Evolutionary conservation across 2,329 filamentous ascomycete species (phyloP), one percentile per base, ranked within the genome.

Genomic region (Fusarium fracticaudum): DNA sequence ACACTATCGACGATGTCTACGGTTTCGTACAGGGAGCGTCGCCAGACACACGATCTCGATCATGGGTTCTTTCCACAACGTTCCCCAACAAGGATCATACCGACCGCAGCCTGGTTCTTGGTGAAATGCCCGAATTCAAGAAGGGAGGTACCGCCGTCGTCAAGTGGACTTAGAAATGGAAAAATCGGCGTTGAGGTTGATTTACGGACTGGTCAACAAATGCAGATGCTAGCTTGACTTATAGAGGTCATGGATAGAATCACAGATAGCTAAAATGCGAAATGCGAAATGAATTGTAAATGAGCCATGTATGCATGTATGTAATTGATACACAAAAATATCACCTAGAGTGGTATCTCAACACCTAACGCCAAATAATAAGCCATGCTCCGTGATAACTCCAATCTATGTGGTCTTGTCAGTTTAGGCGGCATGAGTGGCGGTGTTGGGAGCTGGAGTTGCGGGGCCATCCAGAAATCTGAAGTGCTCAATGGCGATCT

Each of bases 401-500:
- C 57, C 63, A 9, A 60, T 59, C 14, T 33, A 24, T 69, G 38
- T 24, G 35, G 62, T 35, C 37, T 37, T 40, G 9, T 60, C n/a
- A 22, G 15, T 14, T 68, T 24, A 75, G 35, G 72, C 58, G 55
- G 59, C 61, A 43, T 55, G 38, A 60, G 69, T 50, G 18, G 64
- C 38, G 24, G 61, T 66, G 41, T 59, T 60, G 29, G 63, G 38
- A 41, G 76, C 68, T 45, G 74, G 67, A 3, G 76, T 71, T 17
- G 75, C 81, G 38, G 79, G 84, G 17, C 88, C 89, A 75, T 92
- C 91, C 10, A 92, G 81, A 75, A 90, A 90, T 79, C 89, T 90
- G 80, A 98, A 98, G 74, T 94, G 93, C 76, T 93, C 91, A 51
- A 94, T 89, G 1, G 95, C 95, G 67, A 97, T 92, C 83, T 94